phyloP scores from a whole-genome alignment of 208 protist genomes.

The Tritrichomonas musculus region DNA sequence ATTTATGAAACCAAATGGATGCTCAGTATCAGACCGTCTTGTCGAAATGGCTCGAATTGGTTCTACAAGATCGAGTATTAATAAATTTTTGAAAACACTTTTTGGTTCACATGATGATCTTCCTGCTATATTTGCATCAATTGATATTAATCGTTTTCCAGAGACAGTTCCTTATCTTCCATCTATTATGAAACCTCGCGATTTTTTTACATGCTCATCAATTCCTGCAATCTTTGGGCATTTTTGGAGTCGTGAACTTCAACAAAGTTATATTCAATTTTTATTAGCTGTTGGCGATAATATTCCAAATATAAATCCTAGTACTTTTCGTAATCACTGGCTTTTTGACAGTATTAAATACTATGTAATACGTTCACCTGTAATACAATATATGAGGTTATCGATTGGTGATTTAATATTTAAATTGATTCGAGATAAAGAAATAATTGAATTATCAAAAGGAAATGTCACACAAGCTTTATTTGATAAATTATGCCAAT shows the following conservation, averaged over 20 bases:
- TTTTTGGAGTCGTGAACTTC: background rate
- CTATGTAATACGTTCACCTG: background rate
- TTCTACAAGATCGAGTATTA: background rate
- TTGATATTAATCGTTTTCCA: background rate
- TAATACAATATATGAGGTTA: background rate
- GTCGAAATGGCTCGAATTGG: background rate
- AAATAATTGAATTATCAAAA: background rate
- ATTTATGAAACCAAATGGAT: conserved; percentile 13
- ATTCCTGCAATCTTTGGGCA: background rate
- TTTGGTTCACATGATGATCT: background rate
- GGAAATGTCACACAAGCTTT: background rate
- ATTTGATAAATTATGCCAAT: background rate
- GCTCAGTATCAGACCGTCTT: background rate
- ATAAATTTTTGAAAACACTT: background rate
- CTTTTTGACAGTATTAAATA: conserved; percentile 27
- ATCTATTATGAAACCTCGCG: background rate
- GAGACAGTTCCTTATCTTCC: background rate
- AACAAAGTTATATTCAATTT: background rate
- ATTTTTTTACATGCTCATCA: background rate
- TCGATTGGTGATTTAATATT: background rate
- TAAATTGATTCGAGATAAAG: background rate
- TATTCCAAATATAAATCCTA: background rate
- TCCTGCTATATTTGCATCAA: background rate
- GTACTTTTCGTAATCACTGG: background rate
- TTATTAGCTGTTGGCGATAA: background rate